Base-by-base conservation (phyloP, 2,329 filamentous ascomycete genomes). In the Xylaria sp. region DNA sequence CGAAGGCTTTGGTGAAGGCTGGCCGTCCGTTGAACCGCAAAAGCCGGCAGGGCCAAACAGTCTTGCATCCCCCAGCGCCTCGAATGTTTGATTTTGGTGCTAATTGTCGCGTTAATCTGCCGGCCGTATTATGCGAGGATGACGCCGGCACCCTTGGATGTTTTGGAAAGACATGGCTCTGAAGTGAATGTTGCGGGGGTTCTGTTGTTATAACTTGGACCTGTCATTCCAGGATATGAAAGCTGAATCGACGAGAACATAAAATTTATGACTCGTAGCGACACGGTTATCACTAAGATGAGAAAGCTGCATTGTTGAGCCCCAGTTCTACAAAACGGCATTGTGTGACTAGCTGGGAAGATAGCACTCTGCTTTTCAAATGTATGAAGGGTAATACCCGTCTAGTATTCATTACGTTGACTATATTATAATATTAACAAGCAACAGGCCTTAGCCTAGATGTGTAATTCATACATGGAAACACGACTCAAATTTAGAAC, bases 401-500 rank as follows among this genome's bases (percentile, higher is more conserved):
- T 48, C 12, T 48, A 12, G 43, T 20, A 12, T n/a, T n/a, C 20
- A 10, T 46, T 4, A 46, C 20, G 20, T 12, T 9, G 43, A 23
- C 20, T 25, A 46, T 20, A 46, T 46, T 4, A 25, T 3, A 46
- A n/a, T 43, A n/a, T 20, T 15, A n/a, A 6, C 18, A n/a, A 43
- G 39, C 18, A 15, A 43, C 20, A 18, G 20, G 39, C 39, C 6
- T 15, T 9, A 43, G 18, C 39, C 7, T 43, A n/a, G 39, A 43
- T 18, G 18, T 20, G 18, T 6, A 20, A 3, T 8, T 13, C 15
- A 15, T 6, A 15, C 23, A 48, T 9, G 12, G 12, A 48, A 28
- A 28, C 23, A 18, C 13, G 23, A 13, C 45, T 23, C 18, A 18
- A 13, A 9, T 48, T 28, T 28, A 18, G 23, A 94, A 77, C 81